Conservation (phyloP, 192 early-diverging fungal species). For the Coemansia sp. region DNA sequence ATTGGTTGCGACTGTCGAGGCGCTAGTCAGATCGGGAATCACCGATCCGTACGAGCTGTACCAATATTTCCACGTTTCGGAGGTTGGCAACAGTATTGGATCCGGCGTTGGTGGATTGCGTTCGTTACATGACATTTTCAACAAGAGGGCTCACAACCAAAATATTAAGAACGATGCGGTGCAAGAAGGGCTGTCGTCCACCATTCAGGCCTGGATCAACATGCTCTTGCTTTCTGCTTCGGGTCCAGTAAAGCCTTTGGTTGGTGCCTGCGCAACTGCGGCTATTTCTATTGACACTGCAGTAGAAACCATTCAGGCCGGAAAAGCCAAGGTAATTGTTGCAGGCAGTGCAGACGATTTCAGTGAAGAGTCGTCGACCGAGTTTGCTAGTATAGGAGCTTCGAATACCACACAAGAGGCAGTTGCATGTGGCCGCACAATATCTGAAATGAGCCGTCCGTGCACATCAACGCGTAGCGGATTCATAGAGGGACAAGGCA, state of each 20-base stretch:
- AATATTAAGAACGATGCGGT: slow-evolving; percentile 80
- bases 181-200: slow-evolving; percentile 93
- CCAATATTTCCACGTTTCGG: slow-evolving; percentile 91
- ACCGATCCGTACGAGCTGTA: slow-evolving; percentile 98
- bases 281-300: slow-evolving; percentile 88
- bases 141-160: slow-evolving; percentile 70
- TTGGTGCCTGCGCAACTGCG: slow-evolving; percentile 91
- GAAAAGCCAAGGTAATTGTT: slow-evolving; percentile 89
- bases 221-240: slow-evolving; percentile 88
- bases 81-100: slow-evolving; percentile 88
- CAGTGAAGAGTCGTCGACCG: slow-evolving; percentile 80
- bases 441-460: slow-evolving; percentile 87
- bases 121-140: slow-evolving; percentile 69
- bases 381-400: slow-evolving; percentile 97
- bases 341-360: slow-evolving; percentile 91
- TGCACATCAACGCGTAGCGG: slow-evolving; percentile 83
- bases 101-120: slow-evolving; percentile 85
- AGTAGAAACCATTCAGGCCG: slow-evolving; percentile 80
- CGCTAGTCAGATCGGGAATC: slow-evolving; percentile 84
- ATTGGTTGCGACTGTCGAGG: slow-evolving; percentile 88
- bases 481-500: slow-evolving; percentile 91
- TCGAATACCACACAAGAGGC: slow-evolving; percentile 81
- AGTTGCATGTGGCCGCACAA: slow-evolving; percentile 77
- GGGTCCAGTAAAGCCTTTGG: slow-evolving; percentile 76
- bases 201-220: slow-evolving; percentile 94